These are phyloP conservation scores for Solanum tarijense DNA, from an alignment of 257 asterid genomes.

Conservation along the genomic window DNA sequence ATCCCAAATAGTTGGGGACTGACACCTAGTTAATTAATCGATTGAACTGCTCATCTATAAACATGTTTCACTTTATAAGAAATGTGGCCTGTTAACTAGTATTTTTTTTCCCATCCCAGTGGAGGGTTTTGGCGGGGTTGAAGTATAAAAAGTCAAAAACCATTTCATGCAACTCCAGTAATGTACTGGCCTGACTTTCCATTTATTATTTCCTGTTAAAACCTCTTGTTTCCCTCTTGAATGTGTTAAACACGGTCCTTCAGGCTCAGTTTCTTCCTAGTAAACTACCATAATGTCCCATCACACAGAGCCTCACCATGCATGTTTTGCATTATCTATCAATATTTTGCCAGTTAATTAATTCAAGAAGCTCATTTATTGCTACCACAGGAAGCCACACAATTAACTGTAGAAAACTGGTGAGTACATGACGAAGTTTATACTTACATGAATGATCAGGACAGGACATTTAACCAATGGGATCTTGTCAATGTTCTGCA, in stretches of 20 bases:
- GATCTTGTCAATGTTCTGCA: constrained; percentile 92
- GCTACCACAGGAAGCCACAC: neutral
- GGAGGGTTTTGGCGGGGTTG: neutral
- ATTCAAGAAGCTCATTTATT: neutral
- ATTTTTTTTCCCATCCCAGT: neutral
- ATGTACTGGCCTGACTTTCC: neutral
- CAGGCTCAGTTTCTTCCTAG: neutral
- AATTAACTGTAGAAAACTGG: neutral
- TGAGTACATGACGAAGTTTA: neutral
- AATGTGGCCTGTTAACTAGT: neutral
- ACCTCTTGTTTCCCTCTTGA: neutral
- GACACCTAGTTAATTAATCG: neutral
- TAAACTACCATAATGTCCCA: neutral
- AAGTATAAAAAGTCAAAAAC: neutral
- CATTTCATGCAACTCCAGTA: neutral
- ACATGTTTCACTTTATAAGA: neutral
- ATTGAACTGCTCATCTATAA: neutral
- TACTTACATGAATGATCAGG: constrained; percentile 80
- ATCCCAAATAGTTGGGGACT: neutral
- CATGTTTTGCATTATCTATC: neutral
- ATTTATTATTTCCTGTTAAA: neutral
- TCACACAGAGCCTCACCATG: neutral
- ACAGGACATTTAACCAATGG: constrained; percentile 82
- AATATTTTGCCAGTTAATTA: neutral
- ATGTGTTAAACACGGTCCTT: neutral